phyloP scores from a whole-genome alignment of 805 yeast genomes.

The Yamadazyma insecticola region DNA sequence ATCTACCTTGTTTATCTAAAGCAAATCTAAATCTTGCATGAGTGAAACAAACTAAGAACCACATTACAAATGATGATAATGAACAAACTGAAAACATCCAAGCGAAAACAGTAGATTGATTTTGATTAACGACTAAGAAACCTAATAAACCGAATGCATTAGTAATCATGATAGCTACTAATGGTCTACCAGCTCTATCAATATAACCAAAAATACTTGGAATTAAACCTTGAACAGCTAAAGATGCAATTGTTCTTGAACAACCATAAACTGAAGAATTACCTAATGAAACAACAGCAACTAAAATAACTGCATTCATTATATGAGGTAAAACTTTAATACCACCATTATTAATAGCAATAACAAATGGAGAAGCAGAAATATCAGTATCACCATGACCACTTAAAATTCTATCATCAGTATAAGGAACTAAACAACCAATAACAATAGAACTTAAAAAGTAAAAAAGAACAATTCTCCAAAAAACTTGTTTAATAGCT shows the following conservation, averaged over 20 bases:
- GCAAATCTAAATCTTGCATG: slow-evolving; percentile 41
- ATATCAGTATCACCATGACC: slow-evolving; percentile 48
- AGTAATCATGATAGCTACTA: slow-evolving; percentile 30
- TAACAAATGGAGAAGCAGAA: slow-evolving; percentile 70
- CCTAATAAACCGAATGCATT: slow-evolving; percentile 34
- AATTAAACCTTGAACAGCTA: slow-evolving; percentile 67
- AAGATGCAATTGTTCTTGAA: slow-evolving; percentile 63
- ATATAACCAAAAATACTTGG: slow-evolving; percentile 44
- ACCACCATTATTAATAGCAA: slow-evolving; percentile 61
- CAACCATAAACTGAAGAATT: slow-evolving; percentile 69
- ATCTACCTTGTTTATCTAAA: slow-evolving; percentile 29
- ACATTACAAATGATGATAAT: slow-evolving; percentile 38
- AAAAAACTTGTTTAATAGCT: slow-evolving; percentile 39
- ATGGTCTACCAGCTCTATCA: slow-evolving; percentile 39
- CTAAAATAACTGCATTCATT: slow-evolving; percentile 68
- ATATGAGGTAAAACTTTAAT: slow-evolving; percentile 65
- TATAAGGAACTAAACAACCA: slow-evolving; percentile 49
- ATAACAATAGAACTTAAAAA: slow-evolving; percentile 27
- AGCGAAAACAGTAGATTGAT: slow-evolving; percentile 31
- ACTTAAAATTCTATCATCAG: slow-evolving; percentile 41
- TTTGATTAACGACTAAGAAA: slow-evolving; percentile 27
- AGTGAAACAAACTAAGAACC: slow-evolving; percentile 36
- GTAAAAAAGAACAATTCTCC: slow-evolving; percentile 41
- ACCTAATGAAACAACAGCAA: slow-evolving; percentile 73
- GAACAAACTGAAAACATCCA: slow-evolving; percentile 41